Evolutionary conservation across 1,284 basidiomycete genomes (phyloP).

Genomic region (Athelia sp.): DNA sequence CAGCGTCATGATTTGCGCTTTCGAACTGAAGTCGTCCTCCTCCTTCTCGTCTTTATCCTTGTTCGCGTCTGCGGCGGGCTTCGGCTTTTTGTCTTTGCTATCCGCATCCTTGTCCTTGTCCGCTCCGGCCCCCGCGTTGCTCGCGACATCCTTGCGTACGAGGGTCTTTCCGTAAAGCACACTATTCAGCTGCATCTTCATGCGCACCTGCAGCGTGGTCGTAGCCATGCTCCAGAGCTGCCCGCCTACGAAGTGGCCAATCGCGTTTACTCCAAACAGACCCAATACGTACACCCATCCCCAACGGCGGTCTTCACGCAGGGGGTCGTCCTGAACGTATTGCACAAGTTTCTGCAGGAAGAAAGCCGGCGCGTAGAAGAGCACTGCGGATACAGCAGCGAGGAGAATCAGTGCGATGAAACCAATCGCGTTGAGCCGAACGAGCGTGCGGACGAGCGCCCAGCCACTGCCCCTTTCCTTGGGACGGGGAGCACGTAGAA

Average conservation of each 20-base stretch:
- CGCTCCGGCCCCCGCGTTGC: constrained; percentile 68
- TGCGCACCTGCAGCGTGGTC: constrained; percentile 59
- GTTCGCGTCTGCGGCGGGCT: constrained; percentile 11
- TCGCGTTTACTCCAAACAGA: constrained; percentile 39
- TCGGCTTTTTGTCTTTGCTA: not conserved
- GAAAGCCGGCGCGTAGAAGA: constrained; percentile 78
- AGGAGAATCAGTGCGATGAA: constrained; percentile 47
- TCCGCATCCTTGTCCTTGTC: constrained; percentile 14
- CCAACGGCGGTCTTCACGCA: constrained; percentile 54
- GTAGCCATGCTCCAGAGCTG: constrained; percentile 73
- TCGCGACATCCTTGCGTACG: constrained; percentile 28
- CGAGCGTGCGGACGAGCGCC: constrained; percentile 53
- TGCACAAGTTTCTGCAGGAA: constrained; percentile 68
- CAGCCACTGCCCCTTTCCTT: constrained; percentile 39
- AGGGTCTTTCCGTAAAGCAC: constrained; percentile 88
- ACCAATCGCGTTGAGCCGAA: constrained; percentile 43
- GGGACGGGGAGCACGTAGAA: constrained; percentile 13
- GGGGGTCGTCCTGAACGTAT: constrained; percentile 67
- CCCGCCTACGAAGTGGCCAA: constrained; percentile 23
- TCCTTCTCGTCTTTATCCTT: constrained; percentile 45
- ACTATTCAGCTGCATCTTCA: constrained; percentile 82
- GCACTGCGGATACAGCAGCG: constrained; percentile 55
- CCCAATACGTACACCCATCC: constrained; percentile 71
- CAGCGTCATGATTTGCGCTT: constrained; percentile 85
- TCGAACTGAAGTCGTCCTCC: constrained; percentile 80